phyloP scores from a whole-genome alignment of 148 eudicot species.

The Pharnaceum exiguum region DNA sequence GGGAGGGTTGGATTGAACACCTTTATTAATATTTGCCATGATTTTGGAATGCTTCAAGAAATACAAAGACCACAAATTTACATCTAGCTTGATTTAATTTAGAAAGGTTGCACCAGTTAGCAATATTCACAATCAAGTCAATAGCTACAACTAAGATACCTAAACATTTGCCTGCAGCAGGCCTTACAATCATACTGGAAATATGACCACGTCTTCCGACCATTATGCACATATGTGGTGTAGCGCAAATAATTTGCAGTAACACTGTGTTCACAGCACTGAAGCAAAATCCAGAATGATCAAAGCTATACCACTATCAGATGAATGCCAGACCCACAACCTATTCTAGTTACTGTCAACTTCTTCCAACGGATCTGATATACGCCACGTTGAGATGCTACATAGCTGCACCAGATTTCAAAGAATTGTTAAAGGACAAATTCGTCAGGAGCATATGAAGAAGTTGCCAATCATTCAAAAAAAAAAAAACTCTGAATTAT shows the following conservation, averaged over 20 bases:
- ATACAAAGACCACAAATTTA: background rate
- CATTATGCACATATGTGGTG: conserved; percentile 11
- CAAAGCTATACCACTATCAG: too few species aligned
- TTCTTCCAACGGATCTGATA: too few species aligned
- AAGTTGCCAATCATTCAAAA: too few species aligned
- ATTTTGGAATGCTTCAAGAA: background rate
- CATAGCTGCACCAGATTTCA: too few species aligned
- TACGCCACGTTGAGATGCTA: too few species aligned
- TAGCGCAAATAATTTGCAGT: background rate
- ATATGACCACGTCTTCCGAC: conserved; percentile 3
- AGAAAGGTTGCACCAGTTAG: background rate
- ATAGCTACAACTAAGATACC: conserved; percentile 14
- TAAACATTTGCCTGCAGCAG: conserved; percentile 6
- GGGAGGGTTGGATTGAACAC: too few species aligned
- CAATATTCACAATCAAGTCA: conserved; percentile 7
- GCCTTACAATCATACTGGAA: conserved; percentile 9
- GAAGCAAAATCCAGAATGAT: conserved; percentile 22
- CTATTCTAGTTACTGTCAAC: too few species aligned
- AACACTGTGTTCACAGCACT: background rate
- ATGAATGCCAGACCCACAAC: too few species aligned
- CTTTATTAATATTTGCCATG: too few species aligned
- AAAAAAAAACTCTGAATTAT: too few species aligned
- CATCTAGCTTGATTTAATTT: background rate
- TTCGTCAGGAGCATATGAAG: too few species aligned
- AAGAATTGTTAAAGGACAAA: too few species aligned